These are phyloP conservation scores for Plenodomus lindquistii DNA, from an alignment of 2,329 filamentous ascomycete genomes.

Conservation along the genomic window DNA sequence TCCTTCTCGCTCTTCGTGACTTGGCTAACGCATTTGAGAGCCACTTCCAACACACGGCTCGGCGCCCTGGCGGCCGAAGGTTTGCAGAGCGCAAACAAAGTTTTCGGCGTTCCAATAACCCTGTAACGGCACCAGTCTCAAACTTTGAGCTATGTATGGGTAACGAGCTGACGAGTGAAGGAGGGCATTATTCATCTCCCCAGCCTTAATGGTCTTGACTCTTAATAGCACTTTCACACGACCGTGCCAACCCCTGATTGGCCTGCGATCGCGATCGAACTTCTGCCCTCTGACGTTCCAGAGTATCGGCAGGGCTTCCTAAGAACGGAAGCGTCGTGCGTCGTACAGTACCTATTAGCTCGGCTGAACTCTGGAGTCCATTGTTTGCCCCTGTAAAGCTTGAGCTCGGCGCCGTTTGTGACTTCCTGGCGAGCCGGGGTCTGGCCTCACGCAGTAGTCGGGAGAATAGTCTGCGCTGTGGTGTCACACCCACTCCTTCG, in stretches of 20 bases:
- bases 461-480: slow-evolving; percentile 34
- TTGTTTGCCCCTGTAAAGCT: slow-evolving; percentile 20
- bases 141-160: slow-evolving; percentile 33
- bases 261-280: slow-evolving; percentile 13
- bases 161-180: slow-evolving; percentile 31
- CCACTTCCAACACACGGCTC: slow-evolving; percentile 24
- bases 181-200: slow-evolving; percentile 36
- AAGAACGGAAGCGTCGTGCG: slow-evolving; percentile 34
- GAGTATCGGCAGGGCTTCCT: slow-evolving; percentile 28
- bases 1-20: slow-evolving; percentile 11
- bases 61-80: slow-evolving; percentile 31
- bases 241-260: slow-evolving; percentile 27
- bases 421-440: slow-evolving; percentile 32
- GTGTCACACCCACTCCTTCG: slow-evolving; percentile 42
- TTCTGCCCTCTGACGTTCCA: slow-evolving; percentile 30
- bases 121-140: slow-evolving; percentile 45
- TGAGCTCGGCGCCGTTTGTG: slow-evolving; percentile 32
- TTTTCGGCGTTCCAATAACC: slow-evolving; percentile 42
- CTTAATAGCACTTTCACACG: slow-evolving; percentile 18
- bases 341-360: slow-evolving; percentile 29
- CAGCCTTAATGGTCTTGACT: too few species aligned
- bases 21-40: slow-evolving; percentile 18
- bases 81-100: slow-evolving; percentile 40
- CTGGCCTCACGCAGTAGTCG: slow-evolving; percentile 32
- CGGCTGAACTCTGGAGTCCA: slow-evolving; percentile 33